Conservation (phyloP, 768 basidiomycete genomes). For the Mycena epipterygia region DNA sequence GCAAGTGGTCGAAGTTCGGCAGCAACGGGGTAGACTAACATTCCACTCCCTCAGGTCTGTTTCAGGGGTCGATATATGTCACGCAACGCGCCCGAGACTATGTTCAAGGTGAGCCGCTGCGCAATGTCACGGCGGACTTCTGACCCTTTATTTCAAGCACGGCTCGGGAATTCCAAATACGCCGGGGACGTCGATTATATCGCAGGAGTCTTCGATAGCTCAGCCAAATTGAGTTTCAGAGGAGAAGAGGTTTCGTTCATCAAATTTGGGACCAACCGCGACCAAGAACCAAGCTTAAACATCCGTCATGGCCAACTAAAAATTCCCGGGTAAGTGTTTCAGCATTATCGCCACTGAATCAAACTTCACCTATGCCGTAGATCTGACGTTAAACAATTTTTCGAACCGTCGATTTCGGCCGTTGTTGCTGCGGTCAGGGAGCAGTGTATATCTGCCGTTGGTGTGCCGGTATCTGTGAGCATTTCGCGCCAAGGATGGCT, state of each 20-base stretch:
- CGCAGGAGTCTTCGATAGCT: slow-evolving; percentile 57
- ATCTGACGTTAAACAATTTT: slow-evolving; percentile 55
- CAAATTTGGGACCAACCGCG: slow-evolving; percentile 58
- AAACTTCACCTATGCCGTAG: slow-evolving; percentile 43
- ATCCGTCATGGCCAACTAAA: slow-evolving; percentile 65
- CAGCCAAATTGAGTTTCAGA: slow-evolving; percentile 60
- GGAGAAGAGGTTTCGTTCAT: slow-evolving; percentile 58
- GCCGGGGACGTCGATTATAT: slow-evolving; percentile 58
- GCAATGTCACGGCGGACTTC: neutral
- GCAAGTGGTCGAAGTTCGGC: slow-evolving; percentile 41
- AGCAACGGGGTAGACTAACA: neutral
- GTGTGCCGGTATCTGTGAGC: slow-evolving; percentile 46
- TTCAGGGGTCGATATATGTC: slow-evolving; percentile 68
- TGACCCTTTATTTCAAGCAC: slow-evolving; percentile 44
- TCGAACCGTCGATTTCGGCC: slow-evolving; percentile 57
- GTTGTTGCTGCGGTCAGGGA: slow-evolving; percentile 52
- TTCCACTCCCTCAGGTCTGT: slow-evolving; percentile 56
- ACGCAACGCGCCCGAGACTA: slow-evolving; percentile 58
- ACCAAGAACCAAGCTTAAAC: slow-evolving; percentile 53
- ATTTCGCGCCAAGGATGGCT: neutral
- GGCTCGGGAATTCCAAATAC: slow-evolving; percentile 56
- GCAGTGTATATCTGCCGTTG: slow-evolving; percentile 46
- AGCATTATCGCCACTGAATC: neutral
- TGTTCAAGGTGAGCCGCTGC: slow-evolving; percentile 51
- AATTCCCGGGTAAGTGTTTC: slow-evolving; percentile 46